These are phyloP conservation scores for Xylariaceae sp. DNA, from an alignment of 2,329 filamentous ascomycete species.

Conservation along the genomic window DNA sequence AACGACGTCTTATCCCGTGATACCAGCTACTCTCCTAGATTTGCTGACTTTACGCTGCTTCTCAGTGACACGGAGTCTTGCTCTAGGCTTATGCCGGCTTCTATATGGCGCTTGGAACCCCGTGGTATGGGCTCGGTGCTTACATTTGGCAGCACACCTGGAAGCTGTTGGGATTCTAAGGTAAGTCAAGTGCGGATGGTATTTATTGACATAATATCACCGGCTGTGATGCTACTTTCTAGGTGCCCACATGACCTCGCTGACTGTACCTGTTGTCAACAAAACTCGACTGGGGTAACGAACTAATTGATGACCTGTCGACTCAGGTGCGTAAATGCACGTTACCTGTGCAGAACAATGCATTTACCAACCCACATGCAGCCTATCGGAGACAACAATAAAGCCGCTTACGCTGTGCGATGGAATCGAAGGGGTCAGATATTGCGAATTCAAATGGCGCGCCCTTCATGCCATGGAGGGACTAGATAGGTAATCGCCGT, in stretches of 20 bases:
- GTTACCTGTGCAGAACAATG: too few relatives aligned
- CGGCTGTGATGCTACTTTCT: not conserved
- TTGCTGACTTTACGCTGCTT: slow-evolving; percentile 23
- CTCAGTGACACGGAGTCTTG: slow-evolving; percentile 19
- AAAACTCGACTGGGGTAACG: too few relatives aligned
- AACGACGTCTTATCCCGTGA: slow-evolving; percentile 20
- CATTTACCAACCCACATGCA: too few relatives aligned
- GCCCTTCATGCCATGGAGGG: too few relatives aligned
- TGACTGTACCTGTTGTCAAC: too few relatives aligned
- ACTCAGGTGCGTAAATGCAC: too few relatives aligned
- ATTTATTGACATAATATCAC: not conserved
- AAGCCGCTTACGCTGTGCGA: too few relatives aligned
- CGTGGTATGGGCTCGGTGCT: slow-evolving; percentile 6
- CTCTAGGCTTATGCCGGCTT: slow-evolving; percentile 22
- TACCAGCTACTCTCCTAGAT: slow-evolving; percentile 26
- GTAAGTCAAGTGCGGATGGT: slow-evolving; percentile 5
- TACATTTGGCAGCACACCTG: slow-evolving; percentile 12
- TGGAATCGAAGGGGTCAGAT: too few relatives aligned
- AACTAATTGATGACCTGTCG: too few relatives aligned
- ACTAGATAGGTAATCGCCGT: too few relatives aligned
- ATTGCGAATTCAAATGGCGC: too few relatives aligned
- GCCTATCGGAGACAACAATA: too few relatives aligned
- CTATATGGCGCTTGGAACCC: slow-evolving; percentile 20
- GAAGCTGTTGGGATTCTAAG: slow-evolving; percentile 5
- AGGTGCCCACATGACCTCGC: not conserved